These are phyloP conservation scores for Parachaetomium inaequale DNA, from an alignment of 495 filamentous ascomycete species.

Conservation along the genomic window DNA sequence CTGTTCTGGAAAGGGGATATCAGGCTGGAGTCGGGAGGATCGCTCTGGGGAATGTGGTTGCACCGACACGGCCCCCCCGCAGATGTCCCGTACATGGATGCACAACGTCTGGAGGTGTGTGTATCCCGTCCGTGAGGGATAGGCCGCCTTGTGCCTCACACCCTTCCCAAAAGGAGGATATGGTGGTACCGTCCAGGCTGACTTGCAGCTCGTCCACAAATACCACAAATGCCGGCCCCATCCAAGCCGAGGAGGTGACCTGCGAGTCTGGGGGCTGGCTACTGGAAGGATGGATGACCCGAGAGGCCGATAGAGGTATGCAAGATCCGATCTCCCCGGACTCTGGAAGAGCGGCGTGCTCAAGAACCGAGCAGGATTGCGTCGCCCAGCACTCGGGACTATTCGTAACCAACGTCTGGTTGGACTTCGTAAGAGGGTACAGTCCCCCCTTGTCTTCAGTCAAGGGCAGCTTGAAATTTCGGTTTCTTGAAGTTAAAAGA, in stretches of 20 bases:
- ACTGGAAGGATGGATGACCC: neutral
- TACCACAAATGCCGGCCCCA: conserved; percentile 1
- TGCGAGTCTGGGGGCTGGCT: neutral
- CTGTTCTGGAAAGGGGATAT: neutral
- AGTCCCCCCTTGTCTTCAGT: no score
- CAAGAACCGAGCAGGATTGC: no score
- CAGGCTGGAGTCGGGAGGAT: neutral
- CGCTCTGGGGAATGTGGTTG: neutral
- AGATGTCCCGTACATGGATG: neutral
- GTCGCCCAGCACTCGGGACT: no score
- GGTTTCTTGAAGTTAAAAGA: no score
- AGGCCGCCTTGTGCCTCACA: neutral
- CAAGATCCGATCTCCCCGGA: no score
- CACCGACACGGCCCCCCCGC: neutral
- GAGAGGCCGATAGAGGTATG: neutral
- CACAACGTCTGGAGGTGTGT: neutral
- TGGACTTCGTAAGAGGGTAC: no score
- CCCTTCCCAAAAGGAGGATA: neutral
- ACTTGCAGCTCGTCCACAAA: neutral
- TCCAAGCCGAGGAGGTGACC: neutral
- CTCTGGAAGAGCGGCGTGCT: no score
- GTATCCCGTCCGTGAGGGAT: neutral
- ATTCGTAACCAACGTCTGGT: no score
- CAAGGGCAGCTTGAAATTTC: no score
- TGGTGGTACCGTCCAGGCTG: neutral